Evolutionary conservation across 768 basidiomycete species (phyloP), one percentile per base, ranked within the genome.

Genomic region (Cyclocybe aegerita): DNA sequence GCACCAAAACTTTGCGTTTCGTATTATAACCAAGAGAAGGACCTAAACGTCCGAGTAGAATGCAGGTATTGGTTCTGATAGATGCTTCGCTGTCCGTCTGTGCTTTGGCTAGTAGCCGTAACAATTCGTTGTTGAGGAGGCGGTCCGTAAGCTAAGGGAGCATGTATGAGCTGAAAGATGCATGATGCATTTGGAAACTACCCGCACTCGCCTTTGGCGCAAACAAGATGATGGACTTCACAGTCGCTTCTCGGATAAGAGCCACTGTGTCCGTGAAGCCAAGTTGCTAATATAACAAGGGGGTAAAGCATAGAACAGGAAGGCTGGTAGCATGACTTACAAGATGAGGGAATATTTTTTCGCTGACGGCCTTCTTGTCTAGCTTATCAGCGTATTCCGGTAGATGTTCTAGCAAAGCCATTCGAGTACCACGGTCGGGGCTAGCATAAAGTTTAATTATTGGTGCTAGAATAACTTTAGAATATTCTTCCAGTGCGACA

Each of bases 51-150:
- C 95, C 96, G 49, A 99, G 83, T 3, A 98, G 81, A 57, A 99
- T 98, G 61, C 93, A 96, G 0, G 97, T 97, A 61, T 98, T 98
- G 11, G 97, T 98, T 40, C 97, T 82, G 59, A 98, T 98, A 4
- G 94, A 95, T 3, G 95, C 82, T 69, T 99, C 97, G 1, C 86
- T 76, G 62, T 98, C 97, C 32, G 79, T 83, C 70, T 99, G 97
- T 70, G 91, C 87, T 61, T 91, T 92, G 2, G 96, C 96, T 16
- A 99, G 80, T 54, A 90, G 80, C 2, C 96, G 87, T 9, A 99
- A 81, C 14, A 99, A 83, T 53, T 99, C 97, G 60, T 98, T 99
- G 69, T 99, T 99, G 34, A 98, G 77, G 35, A 98, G 82, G 2
- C 96, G 87, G 56, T 97, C 94, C 43, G 74, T 88, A 44, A 99